phyloP scores from a whole-genome alignment of 1,139 yeast species.

The Hansenula lynferdii region DNA sequence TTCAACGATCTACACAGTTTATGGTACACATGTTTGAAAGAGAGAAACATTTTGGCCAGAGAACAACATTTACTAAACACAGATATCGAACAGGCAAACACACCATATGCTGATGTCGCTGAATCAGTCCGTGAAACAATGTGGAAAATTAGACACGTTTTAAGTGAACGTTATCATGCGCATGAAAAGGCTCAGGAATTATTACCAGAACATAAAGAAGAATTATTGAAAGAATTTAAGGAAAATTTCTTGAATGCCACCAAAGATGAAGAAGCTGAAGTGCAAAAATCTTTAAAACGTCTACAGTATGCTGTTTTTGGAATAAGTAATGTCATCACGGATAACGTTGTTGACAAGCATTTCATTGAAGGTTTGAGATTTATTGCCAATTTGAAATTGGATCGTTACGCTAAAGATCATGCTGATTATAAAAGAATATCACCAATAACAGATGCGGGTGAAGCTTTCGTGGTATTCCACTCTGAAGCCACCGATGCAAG shows the following conservation, averaged over 20 bases:
- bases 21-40: constrained; percentile 86
- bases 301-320: constrained; percentile 82
- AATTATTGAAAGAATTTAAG: constrained; percentile 54
- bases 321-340: constrained; percentile 49
- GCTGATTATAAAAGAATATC: constrained; percentile 18
- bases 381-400: constrained; percentile 62
- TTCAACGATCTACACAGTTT: constrained; percentile 88
- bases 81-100: constrained; percentile 34
- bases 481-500: constrained; percentile 42
- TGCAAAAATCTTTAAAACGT: constrained; percentile 68
- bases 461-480: constrained; percentile 44
- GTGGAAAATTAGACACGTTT: constrained; percentile 80
- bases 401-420: constrained; percentile 35
- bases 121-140: constrained; percentile 49
- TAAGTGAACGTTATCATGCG: constrained; percentile 80
- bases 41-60: constrained; percentile 73
- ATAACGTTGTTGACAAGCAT: constrained; percentile 48
- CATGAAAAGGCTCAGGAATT: constrained; percentile 55
- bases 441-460: constrained; percentile 39
- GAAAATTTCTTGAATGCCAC: constrained; percentile 54
- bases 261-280: constrained; percentile 50
- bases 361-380: constrained; percentile 65
- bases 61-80: constrained; percentile 52
- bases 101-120: constrained; percentile 33
- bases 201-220: constrained; percentile 36